Conservation (phyloP, 306 rosid species). For the Cucurbita maxima region DNA sequence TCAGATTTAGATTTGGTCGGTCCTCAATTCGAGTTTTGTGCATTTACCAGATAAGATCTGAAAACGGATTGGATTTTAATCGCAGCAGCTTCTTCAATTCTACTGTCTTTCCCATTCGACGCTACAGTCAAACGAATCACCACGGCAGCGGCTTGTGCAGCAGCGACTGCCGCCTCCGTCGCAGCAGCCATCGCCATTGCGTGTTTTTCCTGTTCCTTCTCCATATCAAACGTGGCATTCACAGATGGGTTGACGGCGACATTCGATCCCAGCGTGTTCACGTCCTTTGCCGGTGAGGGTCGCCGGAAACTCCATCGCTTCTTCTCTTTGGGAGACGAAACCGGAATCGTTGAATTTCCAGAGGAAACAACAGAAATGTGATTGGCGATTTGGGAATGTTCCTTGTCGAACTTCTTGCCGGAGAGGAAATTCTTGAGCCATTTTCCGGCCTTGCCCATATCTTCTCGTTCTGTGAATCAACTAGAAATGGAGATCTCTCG, state of each 20-base stretch:
- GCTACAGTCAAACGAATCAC: constrained; percentile 35
- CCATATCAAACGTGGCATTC: constrained; percentile 18
- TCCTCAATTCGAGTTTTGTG: not conserved
- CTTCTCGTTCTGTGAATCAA: constrained; percentile 3
- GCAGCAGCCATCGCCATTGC: constrained; percentile 58
- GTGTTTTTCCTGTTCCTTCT: constrained; percentile 48
- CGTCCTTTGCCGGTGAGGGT: constrained; percentile 57
- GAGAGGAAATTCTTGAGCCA: constrained; percentile 63
- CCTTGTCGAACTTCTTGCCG: constrained; percentile 50
- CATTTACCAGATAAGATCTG: constrained; percentile 64
- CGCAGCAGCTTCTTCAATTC: constrained; percentile 54
- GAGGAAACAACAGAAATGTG: constrained; percentile 21
- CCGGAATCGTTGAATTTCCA: constrained; percentile 44
- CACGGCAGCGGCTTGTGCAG: constrained; percentile 62
- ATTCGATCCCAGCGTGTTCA: constrained; percentile 16
- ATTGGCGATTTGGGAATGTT: constrained; percentile 14
- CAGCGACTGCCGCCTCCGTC: constrained; percentile 43
- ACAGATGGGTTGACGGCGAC: constrained; percentile 10
- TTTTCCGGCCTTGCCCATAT: constrained; percentile 72
- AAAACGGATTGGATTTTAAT: constrained; percentile 59
- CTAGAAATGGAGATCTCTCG: not conserved
- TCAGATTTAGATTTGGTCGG: not conserved
- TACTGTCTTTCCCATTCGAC: constrained; percentile 19
- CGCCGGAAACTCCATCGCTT: constrained; percentile 84
- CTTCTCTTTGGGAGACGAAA: constrained; percentile 55